Conservation (phyloP, 306 rosid species). For the Lablab purpureus region DNA sequence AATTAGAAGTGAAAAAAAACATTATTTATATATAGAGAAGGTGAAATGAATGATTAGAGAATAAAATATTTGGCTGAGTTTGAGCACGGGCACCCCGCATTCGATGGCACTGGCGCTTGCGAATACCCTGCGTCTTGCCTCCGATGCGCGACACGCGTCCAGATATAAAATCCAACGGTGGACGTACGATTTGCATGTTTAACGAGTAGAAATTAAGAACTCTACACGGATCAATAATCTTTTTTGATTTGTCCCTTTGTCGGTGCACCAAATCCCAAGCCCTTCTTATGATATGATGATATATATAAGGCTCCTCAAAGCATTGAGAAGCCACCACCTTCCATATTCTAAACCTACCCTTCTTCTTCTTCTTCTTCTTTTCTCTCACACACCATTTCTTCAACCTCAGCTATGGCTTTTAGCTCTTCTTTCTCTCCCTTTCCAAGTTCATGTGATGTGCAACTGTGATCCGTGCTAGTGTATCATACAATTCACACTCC, state of each 20-base stretch:
- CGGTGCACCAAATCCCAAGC: slow-evolving; percentile 30
- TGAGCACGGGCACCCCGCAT: slow-evolving; percentile 35
- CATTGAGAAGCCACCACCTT: neutral
- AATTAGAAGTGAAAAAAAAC: neutral
- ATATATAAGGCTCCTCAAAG: neutral
- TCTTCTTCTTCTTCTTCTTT: neutral
- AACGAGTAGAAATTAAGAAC: slow-evolving; percentile 51
- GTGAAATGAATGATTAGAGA: neutral
- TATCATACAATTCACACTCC: slow-evolving; percentile 36
- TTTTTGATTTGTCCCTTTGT: slow-evolving; percentile 18
- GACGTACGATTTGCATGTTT: slow-evolving; percentile 37
- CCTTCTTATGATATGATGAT: no score
- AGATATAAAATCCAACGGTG: slow-evolving; percentile 41
- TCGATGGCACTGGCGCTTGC: no score
- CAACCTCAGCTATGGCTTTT: neutral
- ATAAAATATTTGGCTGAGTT: neutral
- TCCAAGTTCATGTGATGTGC: slow-evolving; percentile 42
- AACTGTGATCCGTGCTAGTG: slow-evolving; percentile 51
- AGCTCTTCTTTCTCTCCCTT: neutral
- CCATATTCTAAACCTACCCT: neutral
- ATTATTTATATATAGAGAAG: neutral
- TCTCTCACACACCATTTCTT: neutral
- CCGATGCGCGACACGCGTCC: neutral
- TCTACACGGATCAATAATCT: neutral
- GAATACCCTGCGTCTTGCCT: no score